Conservation (phyloP, 2,329 filamentous ascomycete species). For the Arthroderma sp. region DNA sequence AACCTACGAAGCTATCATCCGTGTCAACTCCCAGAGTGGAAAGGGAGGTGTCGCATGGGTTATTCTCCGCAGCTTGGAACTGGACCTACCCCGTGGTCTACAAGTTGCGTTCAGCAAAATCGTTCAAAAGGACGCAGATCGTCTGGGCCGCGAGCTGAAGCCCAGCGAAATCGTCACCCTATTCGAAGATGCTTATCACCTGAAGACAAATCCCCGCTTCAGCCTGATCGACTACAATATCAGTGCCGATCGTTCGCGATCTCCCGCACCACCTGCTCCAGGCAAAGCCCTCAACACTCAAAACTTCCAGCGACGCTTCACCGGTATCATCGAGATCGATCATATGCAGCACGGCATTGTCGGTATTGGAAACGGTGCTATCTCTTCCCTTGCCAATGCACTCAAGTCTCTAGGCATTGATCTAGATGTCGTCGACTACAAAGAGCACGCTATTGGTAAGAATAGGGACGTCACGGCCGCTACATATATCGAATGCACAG, state of each 20-base stretch:
- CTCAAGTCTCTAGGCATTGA: conserved; percentile 67
- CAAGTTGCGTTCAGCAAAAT: conserved; percentile 83
- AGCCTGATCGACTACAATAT: conserved; percentile 85
- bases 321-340: conserved; percentile 72
- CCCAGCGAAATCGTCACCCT: conserved; percentile 71
- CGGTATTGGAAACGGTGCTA: conserved; percentile 77
- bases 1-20: conserved; percentile 95
- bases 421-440: conserved; percentile 86
- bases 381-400: conserved; percentile 76
- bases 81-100: conserved; percentile 83
- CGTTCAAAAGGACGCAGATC: conserved; percentile 70
- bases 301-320: conserved; percentile 69
- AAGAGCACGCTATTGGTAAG: conserved; percentile 81
- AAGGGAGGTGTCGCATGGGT: conserved; percentile 95
- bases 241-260: conserved; percentile 64
- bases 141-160: conserved; percentile 68
- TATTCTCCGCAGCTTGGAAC: conserved; percentile 73
- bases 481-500: conserved; percentile 82
- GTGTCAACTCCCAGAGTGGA: conserved; percentile 91
- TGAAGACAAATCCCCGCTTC: conserved; percentile 73
- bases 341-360: conserved; percentile 63
- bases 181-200: conserved; percentile 81
- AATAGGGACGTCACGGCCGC: conserved; percentile 82
- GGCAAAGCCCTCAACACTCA: conserved; percentile 65
- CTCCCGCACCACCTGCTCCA: conserved; percentile 53